Percentiles rank a stretch among this genome's conserved stretches.
Evolutionary conservation across 768 basidiomycete genomes (phyloP).

Genomic region (Ephemerocybe angulata): DNA sequence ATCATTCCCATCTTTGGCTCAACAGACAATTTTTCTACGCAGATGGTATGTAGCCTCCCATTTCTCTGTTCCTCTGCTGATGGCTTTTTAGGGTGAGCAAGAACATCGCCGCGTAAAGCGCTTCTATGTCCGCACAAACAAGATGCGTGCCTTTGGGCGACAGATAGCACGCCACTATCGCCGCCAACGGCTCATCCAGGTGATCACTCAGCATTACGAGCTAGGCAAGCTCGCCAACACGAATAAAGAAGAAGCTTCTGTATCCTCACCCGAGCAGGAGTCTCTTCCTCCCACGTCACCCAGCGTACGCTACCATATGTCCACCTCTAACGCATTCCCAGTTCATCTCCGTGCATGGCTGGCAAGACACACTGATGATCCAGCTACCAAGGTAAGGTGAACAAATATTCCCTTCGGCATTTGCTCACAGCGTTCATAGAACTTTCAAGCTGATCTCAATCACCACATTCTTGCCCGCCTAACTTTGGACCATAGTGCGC

Average conservation of each 20-base stretch:
- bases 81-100: constrained; percentile 28
- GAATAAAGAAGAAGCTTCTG: not conserved
- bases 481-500: constrained; percentile 5
- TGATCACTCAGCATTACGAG: not conserved
- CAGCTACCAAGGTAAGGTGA: constrained; percentile 15
- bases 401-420: not conserved
- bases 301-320: constrained; percentile 18
- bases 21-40: constrained; percentile 14
- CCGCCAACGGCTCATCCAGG: constrained; percentile 6
- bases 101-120: constrained; percentile 34
- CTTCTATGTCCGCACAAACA: constrained; percentile 25
- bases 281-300: not conserved
- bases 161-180: constrained; percentile 24
- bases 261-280: not conserved
- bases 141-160: constrained; percentile 16
- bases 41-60: constrained; percentile 23
- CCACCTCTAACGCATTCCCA: constrained; percentile 4
- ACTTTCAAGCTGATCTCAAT: constrained; percentile 25
- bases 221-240: not conserved
- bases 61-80: constrained; percentile 9
- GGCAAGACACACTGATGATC: constrained; percentile 15
- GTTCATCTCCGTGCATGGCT: constrained; percentile 12
- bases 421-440: constrained; percentile 9
- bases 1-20: constrained; percentile 5
- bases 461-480: constrained; percentile 29